phyloP scores from a whole-genome alignment of 192 early-diverging fungal species.

The Haplosporangium gracile region DNA sequence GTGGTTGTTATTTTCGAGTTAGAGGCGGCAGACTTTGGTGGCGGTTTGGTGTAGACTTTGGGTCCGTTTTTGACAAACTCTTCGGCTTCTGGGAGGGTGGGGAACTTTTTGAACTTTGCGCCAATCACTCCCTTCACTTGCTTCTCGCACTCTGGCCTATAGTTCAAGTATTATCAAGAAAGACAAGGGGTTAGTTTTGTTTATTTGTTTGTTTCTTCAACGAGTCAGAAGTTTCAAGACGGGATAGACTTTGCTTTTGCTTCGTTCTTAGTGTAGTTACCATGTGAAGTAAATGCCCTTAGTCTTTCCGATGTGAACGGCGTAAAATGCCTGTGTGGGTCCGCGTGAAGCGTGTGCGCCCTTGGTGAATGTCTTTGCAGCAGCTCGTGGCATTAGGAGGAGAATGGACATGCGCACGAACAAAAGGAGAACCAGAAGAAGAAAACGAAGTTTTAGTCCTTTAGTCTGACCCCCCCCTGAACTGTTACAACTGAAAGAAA shows the following conservation, averaged over 20 bases:
- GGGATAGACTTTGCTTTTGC: background rate
- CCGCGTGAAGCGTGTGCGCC: conserved; percentile 5
- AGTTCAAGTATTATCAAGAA: background rate
- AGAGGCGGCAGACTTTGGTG: background rate
- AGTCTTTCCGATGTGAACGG: conserved; percentile 59
- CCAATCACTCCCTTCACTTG: conserved; percentile 65
- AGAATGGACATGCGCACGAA: conserved; percentile 31
- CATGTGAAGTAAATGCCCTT: conserved; percentile 60
- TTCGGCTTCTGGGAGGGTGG: conserved; percentile 64
- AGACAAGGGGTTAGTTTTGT: background rate
- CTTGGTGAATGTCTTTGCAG: conserved; percentile 24
- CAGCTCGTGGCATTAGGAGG: conserved; percentile 33
- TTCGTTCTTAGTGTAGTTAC: conserved; percentile 13
- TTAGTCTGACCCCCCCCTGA: background rate
- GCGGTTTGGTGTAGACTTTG: conserved; percentile 24
- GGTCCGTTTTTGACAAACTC: conserved; percentile 58
- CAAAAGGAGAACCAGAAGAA: background rate
- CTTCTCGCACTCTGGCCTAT: conserved; percentile 74
- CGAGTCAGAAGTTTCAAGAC: background rate
- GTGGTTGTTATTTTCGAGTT: background rate
- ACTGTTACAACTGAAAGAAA: background rate
- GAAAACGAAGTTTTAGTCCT: background rate
- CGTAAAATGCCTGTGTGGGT: conserved; percentile 46
- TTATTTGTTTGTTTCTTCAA: background rate
- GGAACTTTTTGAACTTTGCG: conserved; percentile 76